Conservation (phyloP, 1,284 basidiomycete species). For the Pulveroboletus sp. region DNA sequence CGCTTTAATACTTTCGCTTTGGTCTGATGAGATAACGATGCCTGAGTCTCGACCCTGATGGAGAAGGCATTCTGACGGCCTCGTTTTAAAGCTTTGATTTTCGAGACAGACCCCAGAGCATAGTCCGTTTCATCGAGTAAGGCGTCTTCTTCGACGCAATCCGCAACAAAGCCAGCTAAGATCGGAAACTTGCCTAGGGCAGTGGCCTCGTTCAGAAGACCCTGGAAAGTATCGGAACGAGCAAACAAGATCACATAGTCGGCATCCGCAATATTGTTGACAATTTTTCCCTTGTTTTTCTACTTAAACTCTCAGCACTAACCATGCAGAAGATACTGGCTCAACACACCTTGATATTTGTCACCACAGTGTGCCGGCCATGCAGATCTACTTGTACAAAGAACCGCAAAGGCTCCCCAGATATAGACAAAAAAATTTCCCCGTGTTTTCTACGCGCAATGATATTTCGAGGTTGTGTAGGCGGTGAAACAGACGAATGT, state of each 20-base stretch:
- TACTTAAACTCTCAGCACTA: no score
- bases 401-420: conserved; percentile 47
- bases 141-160: conserved; percentile 48
- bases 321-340: no score
- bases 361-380: conserved; percentile 47
- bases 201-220: conserved; percentile 44
- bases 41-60: conserved; percentile 13
- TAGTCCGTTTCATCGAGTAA: conserved; percentile 50
- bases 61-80: conserved; percentile 24
- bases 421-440: conserved; percentile 30
- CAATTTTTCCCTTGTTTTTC: conserved; percentile 65
- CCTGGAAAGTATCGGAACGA: conserved; percentile 49
- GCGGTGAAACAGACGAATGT: conserved; percentile 16
- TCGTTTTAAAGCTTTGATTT: conserved; percentile 19
- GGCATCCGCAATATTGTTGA: conserved; percentile 50
- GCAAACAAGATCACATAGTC: conserved; percentile 58
- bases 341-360: conserved; percentile 56
- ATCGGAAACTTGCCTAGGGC: conserved; percentile 44
- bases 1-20: conserved; percentile 6
- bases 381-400: conserved; percentile 59
- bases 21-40: not conserved
- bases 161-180: conserved; percentile 52
- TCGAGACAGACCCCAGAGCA: conserved; percentile 23
- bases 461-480: conserved; percentile 17
- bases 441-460: conserved; percentile 25